phyloP scores from a whole-genome alignment of 1,284 basidiomycete genomes.

The Fomitopsis betulina region DNA sequence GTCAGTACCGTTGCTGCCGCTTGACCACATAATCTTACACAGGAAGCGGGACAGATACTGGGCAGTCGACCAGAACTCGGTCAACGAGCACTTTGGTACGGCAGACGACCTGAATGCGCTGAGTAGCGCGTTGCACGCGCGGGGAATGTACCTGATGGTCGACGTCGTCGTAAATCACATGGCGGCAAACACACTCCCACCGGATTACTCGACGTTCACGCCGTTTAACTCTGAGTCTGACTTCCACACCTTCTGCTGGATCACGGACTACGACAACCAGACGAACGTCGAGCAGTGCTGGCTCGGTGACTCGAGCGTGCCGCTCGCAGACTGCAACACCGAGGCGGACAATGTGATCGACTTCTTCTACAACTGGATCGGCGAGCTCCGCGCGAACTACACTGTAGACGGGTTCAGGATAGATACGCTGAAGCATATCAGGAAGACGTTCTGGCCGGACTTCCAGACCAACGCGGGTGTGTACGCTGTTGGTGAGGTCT shows the following conservation, averaged over 20 bases:
- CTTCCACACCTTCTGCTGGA: conserved; percentile 64
- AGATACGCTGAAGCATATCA: conserved; percentile 65
- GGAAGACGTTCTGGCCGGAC: conserved; percentile 61
- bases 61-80: conserved; percentile 55
- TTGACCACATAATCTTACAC: neutral
- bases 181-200: conserved; percentile 51
- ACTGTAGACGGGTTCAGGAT: conserved; percentile 71
- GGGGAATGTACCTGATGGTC: conserved; percentile 77
- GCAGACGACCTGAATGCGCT: conserved; percentile 66
- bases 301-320: conserved; percentile 65
- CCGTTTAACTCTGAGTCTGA: conserved; percentile 51
- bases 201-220: conserved; percentile 54
- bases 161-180: conserved; percentile 77
- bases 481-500: conserved; percentile 84
- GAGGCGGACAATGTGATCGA: conserved; percentile 53
- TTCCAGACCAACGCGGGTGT: conserved; percentile 73
- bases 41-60: conserved; percentile 38
- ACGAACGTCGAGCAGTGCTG: conserved; percentile 71
- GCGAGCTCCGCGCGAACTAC: conserved; percentile 56
- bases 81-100: conserved; percentile 69
- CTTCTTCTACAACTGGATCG: conserved; percentile 60
- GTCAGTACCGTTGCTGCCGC: conserved; percentile 1
- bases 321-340: conserved; percentile 73
- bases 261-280: conserved; percentile 43
- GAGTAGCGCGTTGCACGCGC: conserved; percentile 56